Conservation (phyloP, 306 rosid genomes). For the Quercus parvula region DNA sequence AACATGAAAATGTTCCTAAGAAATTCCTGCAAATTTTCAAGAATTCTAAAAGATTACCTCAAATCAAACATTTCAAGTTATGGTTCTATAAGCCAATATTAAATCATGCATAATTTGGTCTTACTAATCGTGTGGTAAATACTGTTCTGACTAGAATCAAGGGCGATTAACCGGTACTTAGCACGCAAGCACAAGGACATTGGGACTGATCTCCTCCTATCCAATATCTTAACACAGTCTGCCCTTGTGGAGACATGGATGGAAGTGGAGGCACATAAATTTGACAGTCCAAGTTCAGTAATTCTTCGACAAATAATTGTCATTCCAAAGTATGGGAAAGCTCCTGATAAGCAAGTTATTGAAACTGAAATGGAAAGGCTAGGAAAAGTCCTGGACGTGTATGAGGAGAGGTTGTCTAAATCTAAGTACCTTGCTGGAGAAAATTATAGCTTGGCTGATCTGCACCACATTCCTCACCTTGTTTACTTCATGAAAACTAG, state of each 20-base stretch:
- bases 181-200: slow-evolving; percentile 2
- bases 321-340: background rate
- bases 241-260: slow-evolving; percentile 1
- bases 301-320: background rate
- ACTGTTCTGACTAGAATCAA: slow-evolving; percentile 5
- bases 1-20: too few species aligned
- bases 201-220: slow-evolving; percentile 13
- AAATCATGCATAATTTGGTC: background rate
- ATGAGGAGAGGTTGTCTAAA: slow-evolving; percentile 11
- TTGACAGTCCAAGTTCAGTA: background rate
- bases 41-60: too few species aligned
- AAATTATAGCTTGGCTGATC: background rate
- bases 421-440: slow-evolving; percentile 1
- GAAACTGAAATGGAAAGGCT: background rate
- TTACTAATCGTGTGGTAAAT: background rate
- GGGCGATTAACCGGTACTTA: slow-evolving; percentile 14
- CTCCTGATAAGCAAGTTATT: background rate
- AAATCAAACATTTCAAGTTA: too few species aligned
- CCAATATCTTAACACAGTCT: background rate
- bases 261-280: slow-evolving; percentile 11
- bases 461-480: slow-evolving; percentile 4
- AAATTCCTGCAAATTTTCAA: too few species aligned
- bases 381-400: slow-evolving; percentile 3
- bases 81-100: background rate
- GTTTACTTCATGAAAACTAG: slow-evolving; percentile 13